Percentiles rank a stretch among this genome's conserved stretches.
Conservation (phyloP, 163 green algal species). For the Picocystis sp. region DNA sequence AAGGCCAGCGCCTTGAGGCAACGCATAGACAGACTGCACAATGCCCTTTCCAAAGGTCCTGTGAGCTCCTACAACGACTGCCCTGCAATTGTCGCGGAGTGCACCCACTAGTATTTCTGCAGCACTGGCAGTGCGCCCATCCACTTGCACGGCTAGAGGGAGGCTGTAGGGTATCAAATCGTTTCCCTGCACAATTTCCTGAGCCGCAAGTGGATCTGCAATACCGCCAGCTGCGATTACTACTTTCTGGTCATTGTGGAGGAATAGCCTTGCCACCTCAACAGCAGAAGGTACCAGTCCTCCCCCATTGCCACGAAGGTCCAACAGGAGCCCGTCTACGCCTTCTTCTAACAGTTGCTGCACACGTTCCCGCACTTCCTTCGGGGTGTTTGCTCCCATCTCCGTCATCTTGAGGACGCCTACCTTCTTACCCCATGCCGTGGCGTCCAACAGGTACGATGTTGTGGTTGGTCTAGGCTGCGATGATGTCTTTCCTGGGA, state of each 20-base stretch:
- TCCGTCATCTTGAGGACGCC: too few relatives aligned
- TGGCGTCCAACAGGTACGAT: too few relatives aligned
- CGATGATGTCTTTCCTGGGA: too few relatives aligned
- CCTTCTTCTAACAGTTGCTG: slow-evolving; percentile 35
- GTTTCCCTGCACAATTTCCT: too few relatives aligned
- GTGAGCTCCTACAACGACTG: slow-evolving; percentile 51
- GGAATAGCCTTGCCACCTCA: slow-evolving; percentile 77
- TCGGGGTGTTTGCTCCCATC: neutral
- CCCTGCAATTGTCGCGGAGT: slow-evolving; percentile 84
- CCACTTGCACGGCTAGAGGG: slow-evolving; percentile 66
- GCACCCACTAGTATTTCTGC: slow-evolving; percentile 80
- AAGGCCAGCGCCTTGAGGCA: slow-evolving; percentile 69
- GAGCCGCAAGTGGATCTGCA: too few relatives aligned
- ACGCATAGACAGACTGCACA: slow-evolving; percentile 91
- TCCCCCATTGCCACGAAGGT: slow-evolving; percentile 87
- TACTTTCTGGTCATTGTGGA: slow-evolving; percentile 22
- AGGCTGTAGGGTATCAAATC: neutral
- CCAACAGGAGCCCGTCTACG: slow-evolving; percentile 58
- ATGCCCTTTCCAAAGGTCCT: slow-evolving; percentile 55
- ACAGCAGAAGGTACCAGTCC: slow-evolving; percentile 79
- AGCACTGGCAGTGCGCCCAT: slow-evolving; percentile 69
- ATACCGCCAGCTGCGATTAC: too few relatives aligned
- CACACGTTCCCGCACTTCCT: slow-evolving; percentile 29
- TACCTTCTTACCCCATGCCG: too few relatives aligned
- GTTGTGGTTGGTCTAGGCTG: too few relatives aligned